Evolutionary conservation across 108 stramenopile species (phyloP).

Genomic region (Cyclotella atomus): DNA sequence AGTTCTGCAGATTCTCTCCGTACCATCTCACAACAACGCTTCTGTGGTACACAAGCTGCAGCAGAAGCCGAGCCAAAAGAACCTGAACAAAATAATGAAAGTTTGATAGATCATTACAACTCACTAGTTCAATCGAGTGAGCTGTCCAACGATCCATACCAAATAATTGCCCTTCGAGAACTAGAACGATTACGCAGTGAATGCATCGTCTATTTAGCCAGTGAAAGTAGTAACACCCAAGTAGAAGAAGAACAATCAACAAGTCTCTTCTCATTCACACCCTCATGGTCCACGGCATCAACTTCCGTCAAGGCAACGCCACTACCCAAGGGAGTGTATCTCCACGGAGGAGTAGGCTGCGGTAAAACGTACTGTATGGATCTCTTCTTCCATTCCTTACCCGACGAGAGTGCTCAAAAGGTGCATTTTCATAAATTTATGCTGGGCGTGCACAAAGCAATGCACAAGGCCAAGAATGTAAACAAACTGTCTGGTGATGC

Average conservation of each 20-base stretch:
- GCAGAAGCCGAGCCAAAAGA: too few relatives aligned
- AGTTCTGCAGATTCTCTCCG: too few relatives aligned
- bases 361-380: slow-evolving; percentile 99
- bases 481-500: slow-evolving; percentile 41
- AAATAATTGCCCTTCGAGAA: slow-evolving; percentile 61
- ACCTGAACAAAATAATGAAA: too few relatives aligned
- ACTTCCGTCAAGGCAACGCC: not conserved
- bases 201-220: slow-evolving; percentile 23
- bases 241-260: slow-evolving; percentile 1
- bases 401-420: slow-evolving; percentile 71
- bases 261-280: slow-evolving; percentile 22
- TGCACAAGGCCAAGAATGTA: slow-evolving; percentile 67
- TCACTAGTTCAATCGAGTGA: slow-evolving; percentile 47
- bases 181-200: slow-evolving; percentile 69
- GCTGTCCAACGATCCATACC: slow-evolving; percentile 64
- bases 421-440: slow-evolving; percentile 99
- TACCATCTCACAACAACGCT: too few relatives aligned
- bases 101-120: slow-evolving; percentile 29
- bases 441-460: slow-evolving; percentile 84
- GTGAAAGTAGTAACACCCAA: slow-evolving; percentile 2
- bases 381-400: slow-evolving; percentile 83
- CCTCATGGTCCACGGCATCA: slow-evolving; percentile 13
- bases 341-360: slow-evolving; percentile 94
- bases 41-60: too few relatives aligned
- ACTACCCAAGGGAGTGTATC: slow-evolving; percentile 70